Evolutionary conservation across 495 filamentous ascomycete genomes (phyloP), one percentile per base, ranked within the genome.

Genomic region (Annulohypoxylon maeteangense): DNA sequence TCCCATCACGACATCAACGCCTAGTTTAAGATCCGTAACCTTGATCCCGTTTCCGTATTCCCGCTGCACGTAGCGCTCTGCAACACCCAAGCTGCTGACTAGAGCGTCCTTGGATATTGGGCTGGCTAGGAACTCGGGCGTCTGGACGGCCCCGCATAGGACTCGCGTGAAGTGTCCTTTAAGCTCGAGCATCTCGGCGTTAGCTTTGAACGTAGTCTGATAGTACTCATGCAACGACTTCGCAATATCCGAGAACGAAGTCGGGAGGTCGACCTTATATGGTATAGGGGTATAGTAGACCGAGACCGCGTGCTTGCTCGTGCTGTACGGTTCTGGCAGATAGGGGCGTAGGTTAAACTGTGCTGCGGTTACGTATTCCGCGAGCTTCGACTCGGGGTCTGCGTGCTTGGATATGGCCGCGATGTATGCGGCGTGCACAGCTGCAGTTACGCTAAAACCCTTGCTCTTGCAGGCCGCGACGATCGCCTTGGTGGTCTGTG

Each of bases 311-410:
- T 61, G 40, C 36, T 68, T 50, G 65, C 40, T 65, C 38, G 62
- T 57, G 62, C 55, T 73, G 38, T 73, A 68, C n/a, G 65, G 70
- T 18, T 47, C 58, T 6, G 69, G 69, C 1, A 68, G 27, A 32
- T 73, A 73, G 27, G 40, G 48, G 22, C 70, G 70, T 1, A 73
- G 61, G 40, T 73, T 73, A 54, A 73, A 73, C n/a, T 65, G 51
- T 48, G n/a, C 56, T 5, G 65, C 55, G 20, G 65, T 65, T n/a
- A 73, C 65, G 65, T 68, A 73, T 58, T 73, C 25, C 45, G 42
- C 32, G 7, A 68, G 70, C 55, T 68, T 68, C 20, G 65, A 68
- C 11, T 61, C 56, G 7, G 60, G 59, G 20, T 72, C 70, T 14
- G 70, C 70, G 34, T 68, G 22, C 27, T 68, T 72, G 11, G n/a